These are phyloP conservation scores for Beauveria sp. DNA, from an alignment of 2,329 filamentous ascomycete species.

Conservation along the genomic window DNA sequence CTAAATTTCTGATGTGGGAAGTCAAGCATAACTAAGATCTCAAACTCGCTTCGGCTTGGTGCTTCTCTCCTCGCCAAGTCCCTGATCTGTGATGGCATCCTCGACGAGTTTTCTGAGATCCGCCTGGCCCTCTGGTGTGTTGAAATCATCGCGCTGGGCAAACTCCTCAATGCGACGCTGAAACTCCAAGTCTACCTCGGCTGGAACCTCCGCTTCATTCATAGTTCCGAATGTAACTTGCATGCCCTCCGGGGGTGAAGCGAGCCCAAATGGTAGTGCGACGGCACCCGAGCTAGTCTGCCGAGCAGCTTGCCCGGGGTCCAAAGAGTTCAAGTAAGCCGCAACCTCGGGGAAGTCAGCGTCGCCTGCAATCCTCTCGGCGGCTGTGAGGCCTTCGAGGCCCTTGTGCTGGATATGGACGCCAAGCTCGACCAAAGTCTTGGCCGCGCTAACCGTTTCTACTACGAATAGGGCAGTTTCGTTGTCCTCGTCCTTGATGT, in stretches of 20 bases:
- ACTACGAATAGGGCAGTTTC: constrained; percentile 94
- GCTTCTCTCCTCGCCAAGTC: constrained; percentile 54
- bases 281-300: not conserved
- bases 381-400: constrained; percentile 68
- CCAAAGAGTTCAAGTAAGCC: constrained; percentile 52
- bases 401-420: constrained; percentile 60
- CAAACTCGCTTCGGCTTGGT: constrained; percentile 55
- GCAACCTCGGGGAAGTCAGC: constrained; percentile 70
- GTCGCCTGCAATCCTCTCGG: constrained; percentile 72
- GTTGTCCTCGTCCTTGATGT: constrained; percentile 80
- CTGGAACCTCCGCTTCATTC: constrained; percentile 51
- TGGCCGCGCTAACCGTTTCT: constrained; percentile 72
- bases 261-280: constrained; percentile 32
- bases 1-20: constrained; percentile 56
- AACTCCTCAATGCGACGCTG: constrained; percentile 81
- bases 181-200: constrained; percentile 72
- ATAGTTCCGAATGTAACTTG: constrained; percentile 71
- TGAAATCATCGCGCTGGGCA: constrained; percentile 74
- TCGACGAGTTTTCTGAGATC: constrained; percentile 71
- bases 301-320: constrained; percentile 18
- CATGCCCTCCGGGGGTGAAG: constrained; percentile 66
- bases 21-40: constrained; percentile 32
- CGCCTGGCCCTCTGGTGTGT: constrained; percentile 70
- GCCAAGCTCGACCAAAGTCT: constrained; percentile 70
- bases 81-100: constrained; percentile 67